These are phyloP conservation scores for Medicago ruthenica DNA, from an alignment of 306 rosid species.

Conservation along the genomic window DNA sequence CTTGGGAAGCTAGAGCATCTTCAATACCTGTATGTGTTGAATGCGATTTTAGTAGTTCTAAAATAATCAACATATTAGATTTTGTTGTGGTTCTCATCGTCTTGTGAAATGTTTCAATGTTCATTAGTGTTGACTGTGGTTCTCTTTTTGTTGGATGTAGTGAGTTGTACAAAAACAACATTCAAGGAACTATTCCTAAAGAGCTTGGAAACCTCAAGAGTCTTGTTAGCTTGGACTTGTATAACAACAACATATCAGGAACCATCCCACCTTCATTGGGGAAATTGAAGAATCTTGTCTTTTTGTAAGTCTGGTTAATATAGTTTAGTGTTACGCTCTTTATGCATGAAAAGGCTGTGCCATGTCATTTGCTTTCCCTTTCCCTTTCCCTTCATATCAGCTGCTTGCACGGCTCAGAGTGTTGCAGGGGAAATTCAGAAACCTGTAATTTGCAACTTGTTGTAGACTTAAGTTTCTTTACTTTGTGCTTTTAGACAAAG, in stretches of 20 bases:
- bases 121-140: constrained; percentile 10
- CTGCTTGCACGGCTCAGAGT: constrained; percentile 17
- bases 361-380: constrained; percentile 1
- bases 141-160: constrained; percentile 51
- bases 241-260: constrained; percentile 88
- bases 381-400: constrained; percentile 7
- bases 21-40: constrained; percentile 76
- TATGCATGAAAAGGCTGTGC: constrained; percentile 25
- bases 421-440: constrained; percentile 22
- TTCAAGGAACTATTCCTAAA: constrained; percentile 84
- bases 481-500: neutral
- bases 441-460: constrained; percentile 14
- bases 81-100: neutral
- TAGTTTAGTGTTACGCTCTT: neutral
- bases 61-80: neutral
- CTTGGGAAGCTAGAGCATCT: constrained; percentile 85
- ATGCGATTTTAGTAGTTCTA: neutral
- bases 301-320: constrained; percentile 70
- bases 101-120: constrained; percentile 16
- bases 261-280: constrained; percentile 78
- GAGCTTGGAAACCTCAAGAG: constrained; percentile 86
- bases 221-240: constrained; percentile 93
- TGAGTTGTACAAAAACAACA: constrained; percentile 92
- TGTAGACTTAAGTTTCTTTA: neutral
- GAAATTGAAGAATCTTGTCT: constrained; percentile 86